A percentile compares a stretch with the other conserved stretches of the same genome.
These are phyloP conservation scores for Bipolaris gigantea DNA, from an alignment of 2,329 filamentous ascomycete species.

Conservation along the genomic window DNA sequence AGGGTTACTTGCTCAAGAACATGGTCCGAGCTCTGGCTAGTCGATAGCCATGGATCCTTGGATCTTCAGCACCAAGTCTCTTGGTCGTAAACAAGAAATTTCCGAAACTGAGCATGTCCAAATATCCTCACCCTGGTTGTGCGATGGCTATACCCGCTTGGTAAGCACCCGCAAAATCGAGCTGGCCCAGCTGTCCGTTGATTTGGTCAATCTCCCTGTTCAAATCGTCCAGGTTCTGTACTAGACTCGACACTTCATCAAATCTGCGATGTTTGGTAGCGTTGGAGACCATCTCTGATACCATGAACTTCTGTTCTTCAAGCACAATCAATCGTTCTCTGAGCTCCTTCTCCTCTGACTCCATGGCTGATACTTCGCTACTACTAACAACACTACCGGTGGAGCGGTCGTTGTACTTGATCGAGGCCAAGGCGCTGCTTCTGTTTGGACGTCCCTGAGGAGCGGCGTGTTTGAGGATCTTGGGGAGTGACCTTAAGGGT, in stretches of 20 bases:
- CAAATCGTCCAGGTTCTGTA: slow-evolving; percentile 79
- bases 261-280: slow-evolving; percentile 77
- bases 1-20: neutral
- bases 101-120: neutral
- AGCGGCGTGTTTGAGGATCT: slow-evolving; percentile 58
- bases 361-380: slow-evolving; percentile 66
- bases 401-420: slow-evolving; percentile 60
- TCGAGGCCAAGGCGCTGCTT: slow-evolving; percentile 57
- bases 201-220: slow-evolving; percentile 73
- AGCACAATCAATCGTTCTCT: slow-evolving; percentile 79
- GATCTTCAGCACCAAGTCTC: neutral
- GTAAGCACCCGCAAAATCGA: slow-evolving; percentile 65
- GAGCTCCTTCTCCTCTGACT: slow-evolving; percentile 80
- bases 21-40: neutral
- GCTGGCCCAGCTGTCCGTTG: slow-evolving; percentile 63
- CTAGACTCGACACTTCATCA: slow-evolving; percentile 81
- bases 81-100: neutral
- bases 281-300: slow-evolving; percentile 79
- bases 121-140: slow-evolving; percentile 24
- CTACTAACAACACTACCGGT: slow-evolving; percentile 59
- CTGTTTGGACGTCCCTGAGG: slow-evolving; percentile 51
- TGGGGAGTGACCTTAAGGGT: slow-evolving; percentile 64
- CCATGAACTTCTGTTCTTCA: slow-evolving; percentile 89
- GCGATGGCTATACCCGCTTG: slow-evolving; percentile 32
- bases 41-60: neutral